Evolutionary conservation across 148 eudicot species (phyloP).

Genomic region (Rhododendron mucronatum): DNA sequence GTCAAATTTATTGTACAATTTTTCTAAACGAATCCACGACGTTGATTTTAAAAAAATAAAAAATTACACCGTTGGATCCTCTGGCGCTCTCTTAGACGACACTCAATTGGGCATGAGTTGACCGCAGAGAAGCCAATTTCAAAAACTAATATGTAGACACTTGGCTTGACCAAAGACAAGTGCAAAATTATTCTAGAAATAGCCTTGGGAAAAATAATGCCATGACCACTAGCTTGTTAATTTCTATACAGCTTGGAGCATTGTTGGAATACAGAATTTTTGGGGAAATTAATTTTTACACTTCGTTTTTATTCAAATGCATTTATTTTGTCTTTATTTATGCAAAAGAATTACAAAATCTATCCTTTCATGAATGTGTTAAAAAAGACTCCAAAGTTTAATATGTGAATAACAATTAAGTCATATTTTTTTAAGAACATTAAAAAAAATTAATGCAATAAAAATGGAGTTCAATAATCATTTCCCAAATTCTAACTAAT

Average conservation of each 20-base stretch:
- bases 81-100: neutral
- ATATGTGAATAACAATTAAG: neutral
- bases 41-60: neutral
- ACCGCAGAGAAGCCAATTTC: neutral
- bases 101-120: neutral
- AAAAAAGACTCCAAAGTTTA: neutral
- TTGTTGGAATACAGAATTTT: neutral
- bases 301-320: neutral
- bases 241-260: neutral
- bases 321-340: neutral
- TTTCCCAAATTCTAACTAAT: neutral
- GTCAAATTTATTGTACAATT: neutral
- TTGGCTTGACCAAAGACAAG: neutral
- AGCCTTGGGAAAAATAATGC: neutral
- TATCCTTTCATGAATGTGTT: neutral
- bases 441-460: neutral
- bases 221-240: neutral
- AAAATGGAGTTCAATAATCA: neutral
- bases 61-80: neutral
- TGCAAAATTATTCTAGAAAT: neutral
- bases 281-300: neutral
- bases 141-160: neutral
- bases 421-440: neutral
- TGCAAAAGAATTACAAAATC: neutral
- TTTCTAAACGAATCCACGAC: neutral